Percentiles rank a stretch among this genome's conserved stretches.
Conservation (phyloP, 2,329 filamentous ascomycete genomes). For the Aspergillus ochraceoroseus region DNA sequence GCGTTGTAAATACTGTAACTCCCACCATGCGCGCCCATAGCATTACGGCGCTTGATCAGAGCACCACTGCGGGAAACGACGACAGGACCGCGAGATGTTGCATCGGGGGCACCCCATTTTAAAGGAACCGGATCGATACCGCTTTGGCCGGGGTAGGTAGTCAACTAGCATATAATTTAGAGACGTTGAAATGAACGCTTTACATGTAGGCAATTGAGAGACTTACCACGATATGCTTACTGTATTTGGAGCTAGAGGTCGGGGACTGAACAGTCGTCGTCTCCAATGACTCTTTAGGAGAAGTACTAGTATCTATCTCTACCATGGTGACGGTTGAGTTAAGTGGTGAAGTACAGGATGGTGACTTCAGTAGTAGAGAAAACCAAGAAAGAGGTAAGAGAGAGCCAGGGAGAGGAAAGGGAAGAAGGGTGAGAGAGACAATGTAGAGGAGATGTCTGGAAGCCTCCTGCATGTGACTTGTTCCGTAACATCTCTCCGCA, state of each 20-base stretch:
- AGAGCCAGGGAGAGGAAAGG: slow-evolving; percentile 6
- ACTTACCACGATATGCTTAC: slow-evolving; percentile 36
- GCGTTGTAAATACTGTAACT: slow-evolving; percentile 97
- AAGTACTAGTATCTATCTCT: slow-evolving; percentile 20
- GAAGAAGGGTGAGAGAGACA: slow-evolving; percentile 4
- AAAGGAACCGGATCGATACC: slow-evolving; percentile 88
- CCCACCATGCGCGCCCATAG: slow-evolving; percentile 71
- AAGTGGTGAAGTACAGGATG: background rate
- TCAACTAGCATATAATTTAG: slow-evolving; percentile 43
- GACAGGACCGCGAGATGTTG: slow-evolving; percentile 72
- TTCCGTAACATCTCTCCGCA: slow-evolving; percentile 29
- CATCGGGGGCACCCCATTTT: slow-evolving; percentile 78
- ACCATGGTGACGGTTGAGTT: slow-evolving; percentile 17
- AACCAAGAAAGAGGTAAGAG: background rate
- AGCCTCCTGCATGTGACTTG: slow-evolving; percentile 14
- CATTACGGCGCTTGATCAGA: slow-evolving; percentile 40
- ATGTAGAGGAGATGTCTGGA: slow-evolving; percentile 11
- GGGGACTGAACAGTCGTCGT: slow-evolving; percentile 21
- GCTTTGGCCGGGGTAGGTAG: slow-evolving; percentile 88
- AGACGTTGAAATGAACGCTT: background rate
- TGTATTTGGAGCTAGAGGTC: slow-evolving; percentile 25
- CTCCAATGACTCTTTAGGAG: slow-evolving; percentile 16
- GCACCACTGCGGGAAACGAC: slow-evolving; percentile 58
- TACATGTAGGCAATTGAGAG: no score
- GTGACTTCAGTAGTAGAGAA: background rate